Evolutionary conservation across 495 filamentous ascomycete species (phyloP), one percentile per base, ranked within the genome.

Genomic region (Lindgomyces ingoldianus): DNA sequence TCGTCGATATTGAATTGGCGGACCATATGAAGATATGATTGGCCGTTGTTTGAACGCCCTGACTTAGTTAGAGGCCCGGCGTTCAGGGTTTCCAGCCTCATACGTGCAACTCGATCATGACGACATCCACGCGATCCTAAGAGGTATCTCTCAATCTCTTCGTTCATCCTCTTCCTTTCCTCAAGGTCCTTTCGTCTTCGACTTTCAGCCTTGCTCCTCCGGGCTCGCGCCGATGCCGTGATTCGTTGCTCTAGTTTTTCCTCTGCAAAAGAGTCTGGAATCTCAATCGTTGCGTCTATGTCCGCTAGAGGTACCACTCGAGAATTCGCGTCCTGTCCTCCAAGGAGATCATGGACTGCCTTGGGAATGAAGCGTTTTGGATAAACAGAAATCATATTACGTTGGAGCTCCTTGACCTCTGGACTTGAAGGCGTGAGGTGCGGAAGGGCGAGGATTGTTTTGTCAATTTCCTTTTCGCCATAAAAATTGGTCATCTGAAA

Each of bases 381-480:
- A 63, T 78, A 73, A 16, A 67, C 65, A 21, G 76, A 72, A 26
- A 85, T 79, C 53, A 89, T 83, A 25, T 82, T 76, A 19, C 73
- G 65, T 67, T 86, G 80, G 70, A 86, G 73, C 0, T 80, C 71
- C 50, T 76, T 77, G n/a, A 89, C 77, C 18, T 77, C 62, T 3
- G 80, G 77, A 54, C 81, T 79, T 18, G 81, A 74, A n/a, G 81
- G 70, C 12, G 75, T 60, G 22, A 87, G 73, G 14, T 81, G 76
- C 11, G 77, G 70, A 45, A 76, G 77, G 9, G 76, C 75, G 19
- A 90, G 57, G 22, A 90, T 79, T 11, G 73, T 79, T 61, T 80
- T 86, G 16, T 51, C 39, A 1, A 53, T 51, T 18, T n/a, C 24
- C 1, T 22, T 30, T 12, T 22, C 22, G 9, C 44, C 51, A 3